Evolutionary conservation across 164 flowering plant species (phyloP).

Genomic region (Taxillus chinensis): DNA sequence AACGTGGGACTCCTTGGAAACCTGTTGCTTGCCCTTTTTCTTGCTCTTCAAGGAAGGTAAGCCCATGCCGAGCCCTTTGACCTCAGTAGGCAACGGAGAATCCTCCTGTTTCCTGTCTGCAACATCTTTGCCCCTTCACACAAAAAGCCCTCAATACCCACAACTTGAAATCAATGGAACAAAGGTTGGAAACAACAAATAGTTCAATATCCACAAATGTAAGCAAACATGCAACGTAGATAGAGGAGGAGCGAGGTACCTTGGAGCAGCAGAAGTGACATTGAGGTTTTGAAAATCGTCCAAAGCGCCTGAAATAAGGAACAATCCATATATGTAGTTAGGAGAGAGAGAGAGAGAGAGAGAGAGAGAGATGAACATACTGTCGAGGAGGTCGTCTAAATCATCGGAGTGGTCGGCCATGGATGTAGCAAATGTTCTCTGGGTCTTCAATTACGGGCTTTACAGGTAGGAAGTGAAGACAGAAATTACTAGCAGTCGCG

Average conservation of each 20-base stretch:
- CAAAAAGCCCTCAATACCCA: constrained; percentile 2
- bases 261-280: constrained; percentile 36
- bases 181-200: not conserved
- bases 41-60: constrained; percentile 72
- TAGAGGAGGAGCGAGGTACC: constrained; percentile 12
- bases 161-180: not conserved
- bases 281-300: constrained; percentile 74
- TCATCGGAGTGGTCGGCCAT: constrained; percentile 65
- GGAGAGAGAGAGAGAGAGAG: constrained; percentile 1
- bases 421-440: constrained; percentile 5
- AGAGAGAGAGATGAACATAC: constrained; percentile 25
- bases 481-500: too few relatives aligned
- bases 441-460: too few relatives aligned
- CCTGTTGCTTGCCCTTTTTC: constrained; percentile 73
- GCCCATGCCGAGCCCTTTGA: constrained; percentile 79
- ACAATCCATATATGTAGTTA: constrained; percentile 2
- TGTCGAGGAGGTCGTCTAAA: constrained; percentile 80
- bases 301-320: constrained; percentile 61
- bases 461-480: too few relatives aligned
- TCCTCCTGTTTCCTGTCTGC: constrained; percentile 18
- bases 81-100: constrained; percentile 28
- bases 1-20: constrained; percentile 55
- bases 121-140: constrained; percentile 29
- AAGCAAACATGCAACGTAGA: not conserved
- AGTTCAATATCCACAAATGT: not conserved